Percentiles rank a stretch among this genome's conserved stretches.
phyloP scores from a whole-genome alignment of 2,329 filamentous ascomycete genomes.

The Colletotrichum simmondsii region DNA sequence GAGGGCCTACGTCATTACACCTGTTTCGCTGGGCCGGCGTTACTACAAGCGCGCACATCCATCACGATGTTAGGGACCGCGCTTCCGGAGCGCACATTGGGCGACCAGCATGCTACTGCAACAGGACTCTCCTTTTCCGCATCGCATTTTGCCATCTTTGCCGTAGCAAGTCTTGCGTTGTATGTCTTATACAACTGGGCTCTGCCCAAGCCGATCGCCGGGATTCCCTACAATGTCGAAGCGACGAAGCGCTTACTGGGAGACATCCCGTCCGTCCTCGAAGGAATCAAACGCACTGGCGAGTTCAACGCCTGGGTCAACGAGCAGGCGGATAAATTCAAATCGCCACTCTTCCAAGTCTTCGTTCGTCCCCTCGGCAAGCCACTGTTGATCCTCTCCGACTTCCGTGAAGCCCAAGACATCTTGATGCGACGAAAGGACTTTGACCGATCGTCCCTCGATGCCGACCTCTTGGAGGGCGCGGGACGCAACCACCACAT shows the following conservation, averaged over 20 bases:
- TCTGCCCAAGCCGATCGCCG: slow-evolving; percentile 55
- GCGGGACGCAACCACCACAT: slow-evolving; percentile 47
- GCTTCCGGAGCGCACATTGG: neutral
- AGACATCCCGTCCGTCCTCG: slow-evolving; percentile 53
- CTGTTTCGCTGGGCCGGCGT: neutral
- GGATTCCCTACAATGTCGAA: slow-evolving; percentile 56
- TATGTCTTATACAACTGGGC: slow-evolving; percentile 22
- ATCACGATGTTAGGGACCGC: slow-evolving; percentile 4
- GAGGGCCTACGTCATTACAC: neutral
- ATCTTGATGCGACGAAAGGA: slow-evolving; percentile 56
- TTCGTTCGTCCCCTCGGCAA: slow-evolving; percentile 55
- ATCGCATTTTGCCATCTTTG: neutral
- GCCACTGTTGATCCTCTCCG: slow-evolving; percentile 56
- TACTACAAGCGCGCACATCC: neutral
- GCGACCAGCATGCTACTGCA: neutral
- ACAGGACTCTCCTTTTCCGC: neutral
- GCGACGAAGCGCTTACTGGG: slow-evolving; percentile 50
- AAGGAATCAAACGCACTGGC: slow-evolving; percentile 42
- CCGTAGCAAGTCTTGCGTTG: neutral
- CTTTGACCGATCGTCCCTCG: slow-evolving; percentile 50
- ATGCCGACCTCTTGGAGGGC: slow-evolving; percentile 42
- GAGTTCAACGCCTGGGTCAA: slow-evolving; percentile 27
- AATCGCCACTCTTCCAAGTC: slow-evolving; percentile 57
- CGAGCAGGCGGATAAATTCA: slow-evolving; percentile 39
- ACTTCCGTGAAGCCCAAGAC: slow-evolving; percentile 48